Evolutionary conservation across 2,329 filamentous ascomycete genomes (phyloP).

Genomic region (Elsinoe fawcettii): DNA sequence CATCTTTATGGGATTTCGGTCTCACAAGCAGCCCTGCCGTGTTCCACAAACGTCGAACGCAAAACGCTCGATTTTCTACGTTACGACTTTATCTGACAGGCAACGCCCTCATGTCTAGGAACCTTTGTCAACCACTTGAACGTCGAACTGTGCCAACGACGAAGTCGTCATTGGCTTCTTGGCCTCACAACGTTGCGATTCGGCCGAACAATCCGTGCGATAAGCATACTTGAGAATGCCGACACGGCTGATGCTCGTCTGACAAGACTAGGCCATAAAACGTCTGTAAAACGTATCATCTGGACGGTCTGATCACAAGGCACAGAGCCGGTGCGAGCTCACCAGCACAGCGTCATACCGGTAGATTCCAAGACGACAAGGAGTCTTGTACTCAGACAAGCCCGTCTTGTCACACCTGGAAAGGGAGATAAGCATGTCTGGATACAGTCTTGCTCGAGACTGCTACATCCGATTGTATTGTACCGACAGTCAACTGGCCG

Average conservation of each 20-base stretch:
- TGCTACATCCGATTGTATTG: not conserved
- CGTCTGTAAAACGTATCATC: not conserved
- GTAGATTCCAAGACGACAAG: not conserved
- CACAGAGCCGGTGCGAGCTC: not conserved
- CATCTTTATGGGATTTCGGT: constrained; percentile 12
- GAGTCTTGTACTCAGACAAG: constrained; percentile 1
- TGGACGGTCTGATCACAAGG: not conserved
- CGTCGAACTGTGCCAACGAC: not conserved
- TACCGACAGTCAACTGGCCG: not conserved
- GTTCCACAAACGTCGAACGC: constrained; percentile 13
- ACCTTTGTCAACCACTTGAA: not conserved
- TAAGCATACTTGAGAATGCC: not conserved
- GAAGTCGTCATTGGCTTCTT: constrained; percentile 5
- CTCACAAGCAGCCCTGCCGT: constrained; percentile 11
- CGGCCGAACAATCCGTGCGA: not conserved
- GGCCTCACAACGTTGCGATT: not conserved
- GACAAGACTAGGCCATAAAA: not conserved
- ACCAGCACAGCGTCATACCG: not conserved
- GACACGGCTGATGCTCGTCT: not conserved
- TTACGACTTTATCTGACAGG: constrained; percentile 14
- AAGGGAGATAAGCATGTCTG: not conserved
- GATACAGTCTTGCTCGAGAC: not conserved
- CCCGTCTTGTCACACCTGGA: not conserved
- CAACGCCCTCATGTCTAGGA: constrained; percentile 1
- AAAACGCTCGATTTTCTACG: constrained; percentile 5